phyloP scores from a whole-genome alignment of 768 basidiomycete species.

The Pleurotus giganteus region DNA sequence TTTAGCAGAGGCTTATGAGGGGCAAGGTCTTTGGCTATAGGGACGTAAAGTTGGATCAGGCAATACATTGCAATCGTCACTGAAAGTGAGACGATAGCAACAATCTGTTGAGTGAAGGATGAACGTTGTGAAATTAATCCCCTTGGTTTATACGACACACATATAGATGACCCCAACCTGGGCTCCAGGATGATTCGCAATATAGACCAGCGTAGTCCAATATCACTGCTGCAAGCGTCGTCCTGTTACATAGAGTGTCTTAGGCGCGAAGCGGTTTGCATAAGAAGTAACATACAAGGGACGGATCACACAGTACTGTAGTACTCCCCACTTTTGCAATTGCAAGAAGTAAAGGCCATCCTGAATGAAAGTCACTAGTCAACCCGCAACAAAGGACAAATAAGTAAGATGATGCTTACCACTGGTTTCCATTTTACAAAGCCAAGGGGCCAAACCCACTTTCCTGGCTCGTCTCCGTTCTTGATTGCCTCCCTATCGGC shows the following conservation, averaged over 20 bases:
- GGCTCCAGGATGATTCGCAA: slow-evolving; percentile 69
- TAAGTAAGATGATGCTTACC: slow-evolving; percentile 28
- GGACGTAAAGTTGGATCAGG: slow-evolving; percentile 66
- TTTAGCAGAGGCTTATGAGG: slow-evolving; percentile 64
- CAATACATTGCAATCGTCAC: slow-evolving; percentile 81
- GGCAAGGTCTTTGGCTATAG: slow-evolving; percentile 51
- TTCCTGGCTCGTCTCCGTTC: slow-evolving; percentile 43
- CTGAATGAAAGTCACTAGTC: slow-evolving; percentile 24
- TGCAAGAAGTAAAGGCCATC: slow-evolving; percentile 70
- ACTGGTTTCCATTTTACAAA: slow-evolving; percentile 61
- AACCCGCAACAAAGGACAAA: neutral
- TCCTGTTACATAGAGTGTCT: slow-evolving; percentile 26
- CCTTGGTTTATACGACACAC: no score
- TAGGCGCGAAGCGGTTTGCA: neutral
- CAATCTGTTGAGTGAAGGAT: slow-evolving; percentile 38
- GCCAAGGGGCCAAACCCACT: slow-evolving; percentile 72
- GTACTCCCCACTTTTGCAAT: slow-evolving; percentile 73
- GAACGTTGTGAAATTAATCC: neutral
- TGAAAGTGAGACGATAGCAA: slow-evolving; percentile 60
- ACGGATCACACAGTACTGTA: slow-evolving; percentile 70
- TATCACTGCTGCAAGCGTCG: slow-evolving; percentile 60
- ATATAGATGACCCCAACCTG: slow-evolving; percentile 68
- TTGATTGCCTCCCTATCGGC: slow-evolving; percentile 42
- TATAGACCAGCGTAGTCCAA: slow-evolving; percentile 66
- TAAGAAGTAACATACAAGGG: slow-evolving; percentile 25